Conservation (phyloP, 345 rosid genomes). For the Fremontodendron californicum region DNA sequence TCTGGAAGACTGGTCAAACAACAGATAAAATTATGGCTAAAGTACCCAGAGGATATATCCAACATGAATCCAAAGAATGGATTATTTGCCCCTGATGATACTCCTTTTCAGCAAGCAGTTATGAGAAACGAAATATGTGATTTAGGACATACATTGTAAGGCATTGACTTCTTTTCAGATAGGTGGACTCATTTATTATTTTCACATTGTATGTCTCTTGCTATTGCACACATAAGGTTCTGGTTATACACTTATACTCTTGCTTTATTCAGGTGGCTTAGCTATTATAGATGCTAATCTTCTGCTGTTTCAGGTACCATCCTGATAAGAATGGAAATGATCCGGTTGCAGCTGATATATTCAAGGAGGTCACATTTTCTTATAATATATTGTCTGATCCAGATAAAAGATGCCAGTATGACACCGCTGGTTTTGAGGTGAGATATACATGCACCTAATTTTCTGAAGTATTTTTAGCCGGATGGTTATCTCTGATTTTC, state of each 20-base stretch:
- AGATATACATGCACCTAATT: conserved; percentile 18
- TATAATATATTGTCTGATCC: conserved; percentile 90
- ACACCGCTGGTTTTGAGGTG: conserved; percentile 96
- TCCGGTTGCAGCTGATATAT: conserved; percentile 90
- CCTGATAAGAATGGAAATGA: conserved; percentile 98
- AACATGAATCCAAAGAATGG: not conserved
- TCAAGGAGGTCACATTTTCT: conserved; percentile 90
- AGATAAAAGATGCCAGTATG: conserved; percentile 80
- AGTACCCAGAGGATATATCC: not conserved
- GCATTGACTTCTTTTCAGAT: not conserved
- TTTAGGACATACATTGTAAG: not conserved
- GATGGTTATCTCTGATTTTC: not conserved
- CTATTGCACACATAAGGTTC: not conserved
- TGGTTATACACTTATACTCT: not conserved
- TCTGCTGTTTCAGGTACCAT: conserved; percentile 69
- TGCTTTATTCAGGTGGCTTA: not conserved
- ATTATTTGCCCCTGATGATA: not conserved
- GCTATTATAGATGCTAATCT: conserved; percentile 10
- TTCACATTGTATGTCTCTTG: not conserved
- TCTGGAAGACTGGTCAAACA: not conserved
- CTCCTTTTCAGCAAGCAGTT: not conserved
- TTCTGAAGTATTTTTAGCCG: not conserved
- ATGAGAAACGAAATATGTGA: not conserved
- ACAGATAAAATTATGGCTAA: not conserved
- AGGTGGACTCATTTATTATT: not conserved